Percentiles rank a stretch among this genome's conserved stretches.
Conservation (phyloP, 2,329 filamentous ascomycete species). For the Helminthosporium solani region DNA sequence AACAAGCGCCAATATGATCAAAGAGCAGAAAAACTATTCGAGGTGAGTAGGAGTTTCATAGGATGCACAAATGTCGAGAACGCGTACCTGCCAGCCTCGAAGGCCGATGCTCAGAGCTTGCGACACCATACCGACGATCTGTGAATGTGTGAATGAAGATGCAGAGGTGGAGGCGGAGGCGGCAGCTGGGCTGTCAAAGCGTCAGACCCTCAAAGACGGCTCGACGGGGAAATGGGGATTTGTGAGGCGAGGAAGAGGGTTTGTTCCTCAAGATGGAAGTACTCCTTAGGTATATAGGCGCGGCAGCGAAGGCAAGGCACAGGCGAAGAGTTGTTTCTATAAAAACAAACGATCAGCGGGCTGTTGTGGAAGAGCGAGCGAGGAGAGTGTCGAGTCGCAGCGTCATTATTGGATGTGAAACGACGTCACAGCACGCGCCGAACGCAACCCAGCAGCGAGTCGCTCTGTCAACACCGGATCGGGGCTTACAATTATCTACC, state of each 20-base stretch:
- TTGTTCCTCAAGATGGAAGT: no score
- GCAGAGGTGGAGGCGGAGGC: constrained; percentile 5
- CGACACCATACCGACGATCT: constrained; percentile 41
- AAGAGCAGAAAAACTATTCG: constrained; percentile 57
- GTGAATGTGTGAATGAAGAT: constrained; percentile 1
- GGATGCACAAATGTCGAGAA: background rate
- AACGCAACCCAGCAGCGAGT: constrained; percentile 1
- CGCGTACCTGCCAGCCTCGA: constrained; percentile 43
- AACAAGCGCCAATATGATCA: constrained; percentile 61
- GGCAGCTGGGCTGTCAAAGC: constrained; percentile 8
- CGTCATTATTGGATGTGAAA: constrained; percentile 21
- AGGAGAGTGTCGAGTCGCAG: constrained; percentile 2
- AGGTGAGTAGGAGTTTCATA: constrained; percentile 6
- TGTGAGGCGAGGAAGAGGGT: background rate
- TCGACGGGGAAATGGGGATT: background rate
- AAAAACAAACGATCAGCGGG: constrained; percentile 19
- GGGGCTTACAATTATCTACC: constrained; percentile 18
- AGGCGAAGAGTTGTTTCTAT: constrained; percentile 3
- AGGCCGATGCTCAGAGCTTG: constrained; percentile 44
- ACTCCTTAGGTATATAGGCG: no score
- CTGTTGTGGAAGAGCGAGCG: constrained; percentile 15
- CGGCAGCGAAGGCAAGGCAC: no score
- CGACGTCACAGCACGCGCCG: constrained; percentile 21
- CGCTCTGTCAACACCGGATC: constrained; percentile 9
- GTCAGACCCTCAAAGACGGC: constrained; percentile 12